Evolutionary conservation across 1,139 yeast species (phyloP).

Genomic region (Taphrina flavorubra): DNA sequence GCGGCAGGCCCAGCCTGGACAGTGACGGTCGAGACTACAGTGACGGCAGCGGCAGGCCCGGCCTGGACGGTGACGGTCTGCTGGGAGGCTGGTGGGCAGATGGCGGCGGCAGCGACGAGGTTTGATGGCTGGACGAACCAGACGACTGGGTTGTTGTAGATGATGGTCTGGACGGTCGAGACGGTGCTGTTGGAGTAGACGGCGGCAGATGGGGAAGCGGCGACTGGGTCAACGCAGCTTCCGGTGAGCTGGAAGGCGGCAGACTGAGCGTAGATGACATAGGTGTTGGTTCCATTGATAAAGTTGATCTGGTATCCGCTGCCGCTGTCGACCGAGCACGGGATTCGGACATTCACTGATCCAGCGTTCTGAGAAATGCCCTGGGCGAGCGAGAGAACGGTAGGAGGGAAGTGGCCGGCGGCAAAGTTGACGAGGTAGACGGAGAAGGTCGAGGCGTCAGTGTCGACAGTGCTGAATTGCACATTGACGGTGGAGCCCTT

Average conservation of each 20-base stretch:
- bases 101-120: constrained; percentile 30
- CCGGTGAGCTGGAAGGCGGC: constrained; percentile 35
- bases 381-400: constrained; percentile 34
- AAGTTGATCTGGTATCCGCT: constrained; percentile 40
- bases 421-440: constrained; percentile 41
- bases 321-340: constrained; percentile 37
- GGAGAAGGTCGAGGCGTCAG: constrained; percentile 39
- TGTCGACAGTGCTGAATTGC: constrained; percentile 39
- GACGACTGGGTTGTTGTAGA: constrained; percentile 28
- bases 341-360: constrained; percentile 33
- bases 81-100: constrained; percentile 27
- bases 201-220: constrained; percentile 17
- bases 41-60: constrained; percentile 22
- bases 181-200: constrained; percentile 30
- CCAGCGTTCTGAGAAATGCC: constrained; percentile 29
- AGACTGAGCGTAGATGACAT: constrained; percentile 42
- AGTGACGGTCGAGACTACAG: constrained; percentile 20
- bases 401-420: constrained; percentile 37
- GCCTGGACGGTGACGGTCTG: constrained; percentile 39
- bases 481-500: constrained; percentile 41
- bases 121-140: constrained; percentile 34
- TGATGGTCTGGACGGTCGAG: constrained; percentile 27
- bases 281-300: constrained; percentile 42
- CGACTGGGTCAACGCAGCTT: constrained; percentile 35
- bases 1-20: constrained; percentile 11